phyloP scores from a whole-genome alignment of 768 basidiomycete species.

The Trametes gibbosa region DNA sequence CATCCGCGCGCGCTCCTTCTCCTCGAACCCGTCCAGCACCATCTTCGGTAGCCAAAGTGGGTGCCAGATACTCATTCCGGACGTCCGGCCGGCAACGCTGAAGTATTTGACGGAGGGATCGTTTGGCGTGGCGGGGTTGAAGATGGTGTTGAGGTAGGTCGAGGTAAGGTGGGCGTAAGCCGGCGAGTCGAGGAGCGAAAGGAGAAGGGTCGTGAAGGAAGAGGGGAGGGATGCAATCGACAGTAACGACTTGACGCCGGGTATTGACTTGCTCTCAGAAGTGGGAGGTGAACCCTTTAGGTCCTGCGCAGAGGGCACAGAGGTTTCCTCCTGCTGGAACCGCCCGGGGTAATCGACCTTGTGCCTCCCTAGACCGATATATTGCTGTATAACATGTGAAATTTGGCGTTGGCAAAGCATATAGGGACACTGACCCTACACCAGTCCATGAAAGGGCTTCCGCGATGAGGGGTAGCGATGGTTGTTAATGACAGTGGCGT shows the following conservation, averaged over 20 bases:
- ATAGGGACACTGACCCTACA: constrained; percentile 61
- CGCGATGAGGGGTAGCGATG: constrained; percentile 91
- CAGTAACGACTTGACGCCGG: constrained; percentile 31
- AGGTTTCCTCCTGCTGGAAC: not conserved
- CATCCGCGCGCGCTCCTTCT: constrained; percentile 47
- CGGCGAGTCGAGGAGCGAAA: constrained; percentile 90
- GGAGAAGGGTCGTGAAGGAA: constrained; percentile 82
- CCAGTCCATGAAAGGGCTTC: constrained; percentile 99
- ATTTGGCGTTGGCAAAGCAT: too few relatives aligned
- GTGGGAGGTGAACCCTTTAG: not conserved
- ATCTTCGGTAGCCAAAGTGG: constrained; percentile 97
- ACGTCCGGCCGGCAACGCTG: constrained; percentile 80
- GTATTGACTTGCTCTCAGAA: constrained; percentile 28
- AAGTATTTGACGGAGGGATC: constrained; percentile 86
- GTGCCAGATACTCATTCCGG: constrained; percentile 74
- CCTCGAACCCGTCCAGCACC: constrained; percentile 84
- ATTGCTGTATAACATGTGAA: constrained; percentile 48
- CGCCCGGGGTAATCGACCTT: constrained; percentile 11
- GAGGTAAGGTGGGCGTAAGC: constrained; percentile 95
- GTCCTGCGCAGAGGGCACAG: not conserved
- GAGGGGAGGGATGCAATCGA: constrained; percentile 70
- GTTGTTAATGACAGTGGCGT: constrained; percentile 84
- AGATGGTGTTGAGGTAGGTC: constrained; percentile 69
- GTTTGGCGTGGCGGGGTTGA: constrained; percentile 82
- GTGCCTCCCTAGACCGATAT: constrained; percentile 79